Percentiles rank a stretch among this genome's conserved stretches.
Conservation (phyloP, 2,329 filamentous ascomycete species). For the Phialocephala sp. region DNA sequence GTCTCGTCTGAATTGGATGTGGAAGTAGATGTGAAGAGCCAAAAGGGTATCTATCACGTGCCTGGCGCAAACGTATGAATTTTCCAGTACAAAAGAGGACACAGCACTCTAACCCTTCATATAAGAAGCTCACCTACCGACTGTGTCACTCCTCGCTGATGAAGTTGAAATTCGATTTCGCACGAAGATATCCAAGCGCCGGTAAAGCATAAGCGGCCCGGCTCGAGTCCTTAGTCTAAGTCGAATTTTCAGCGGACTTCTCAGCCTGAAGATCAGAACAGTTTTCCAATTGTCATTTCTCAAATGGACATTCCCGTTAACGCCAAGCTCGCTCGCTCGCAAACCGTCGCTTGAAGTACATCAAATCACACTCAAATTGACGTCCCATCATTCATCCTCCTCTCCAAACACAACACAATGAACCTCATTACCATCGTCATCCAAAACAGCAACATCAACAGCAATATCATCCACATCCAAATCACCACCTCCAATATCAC, state of each 20-base stretch:
- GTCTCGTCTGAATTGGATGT: neutral
- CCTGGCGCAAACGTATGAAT: no score
- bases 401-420: constrained; percentile 14
- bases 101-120: no score
- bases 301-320: neutral
- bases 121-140: no score
- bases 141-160: no score
- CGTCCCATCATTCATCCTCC: constrained; percentile 5
- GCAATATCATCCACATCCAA: constrained; percentile 15
- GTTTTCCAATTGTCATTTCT: neutral
- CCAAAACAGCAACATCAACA: constrained; percentile 6
- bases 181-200: no score
- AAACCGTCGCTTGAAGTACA: constrained; percentile 2
- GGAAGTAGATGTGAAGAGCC: neutral
- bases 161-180: no score
- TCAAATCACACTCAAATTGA: neutral
- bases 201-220: no score
- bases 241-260: no score
- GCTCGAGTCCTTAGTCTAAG: no score
- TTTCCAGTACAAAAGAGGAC: no score
- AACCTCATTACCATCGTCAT: constrained; percentile 23
- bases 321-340: neutral
- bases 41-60: no score
- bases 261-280: neutral
- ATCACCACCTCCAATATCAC: constrained; percentile 16